A percentile compares a stretch with the other conserved stretches of the same genome.
Conservation (phyloP, 495 filamentous ascomycete species). For the Stereocaulon alpinum region DNA sequence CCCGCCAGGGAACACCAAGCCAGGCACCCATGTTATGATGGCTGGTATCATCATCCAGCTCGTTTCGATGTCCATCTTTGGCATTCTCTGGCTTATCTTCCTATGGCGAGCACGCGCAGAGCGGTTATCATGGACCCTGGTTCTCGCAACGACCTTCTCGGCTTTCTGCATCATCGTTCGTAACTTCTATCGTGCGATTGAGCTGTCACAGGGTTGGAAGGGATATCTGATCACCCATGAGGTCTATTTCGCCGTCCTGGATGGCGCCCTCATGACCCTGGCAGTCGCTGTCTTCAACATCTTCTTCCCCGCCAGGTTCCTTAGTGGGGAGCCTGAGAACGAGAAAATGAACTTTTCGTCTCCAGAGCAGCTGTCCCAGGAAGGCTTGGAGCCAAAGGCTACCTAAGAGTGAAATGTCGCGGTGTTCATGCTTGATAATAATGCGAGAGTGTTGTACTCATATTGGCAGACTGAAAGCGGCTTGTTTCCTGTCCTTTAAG, state of each 20-base stretch:
- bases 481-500: no score
- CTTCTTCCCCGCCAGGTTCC: constrained; percentile 17
- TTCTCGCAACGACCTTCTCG: constrained; percentile 37
- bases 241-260: constrained; percentile 47
- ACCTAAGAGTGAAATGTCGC: neutral
- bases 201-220: constrained; percentile 49
- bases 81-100: constrained; percentile 37
- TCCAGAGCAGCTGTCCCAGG: neutral
- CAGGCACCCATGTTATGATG: constrained; percentile 52
- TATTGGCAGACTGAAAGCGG: no score
- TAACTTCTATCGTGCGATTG: constrained; percentile 50
- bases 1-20: constrained; percentile 34
- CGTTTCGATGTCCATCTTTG: constrained; percentile 46
- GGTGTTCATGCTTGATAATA: no score
- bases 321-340: neutral
- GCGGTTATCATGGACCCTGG: constrained; percentile 14
- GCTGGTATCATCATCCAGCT: constrained; percentile 54
- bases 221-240: constrained; percentile 53
- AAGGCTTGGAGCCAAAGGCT: neutral
- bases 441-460: no score
- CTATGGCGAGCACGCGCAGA: constrained; percentile 22
- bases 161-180: constrained; percentile 44
- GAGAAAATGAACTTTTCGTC: neutral
- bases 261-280: constrained; percentile 48
- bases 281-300: constrained; percentile 45